Percentiles rank a stretch among this genome's conserved stretches.
These are phyloP conservation scores for Aureobasidium subglaciale DNA, from an alignment of 2,329 filamentous ascomycete species.

Conservation along the genomic window DNA sequence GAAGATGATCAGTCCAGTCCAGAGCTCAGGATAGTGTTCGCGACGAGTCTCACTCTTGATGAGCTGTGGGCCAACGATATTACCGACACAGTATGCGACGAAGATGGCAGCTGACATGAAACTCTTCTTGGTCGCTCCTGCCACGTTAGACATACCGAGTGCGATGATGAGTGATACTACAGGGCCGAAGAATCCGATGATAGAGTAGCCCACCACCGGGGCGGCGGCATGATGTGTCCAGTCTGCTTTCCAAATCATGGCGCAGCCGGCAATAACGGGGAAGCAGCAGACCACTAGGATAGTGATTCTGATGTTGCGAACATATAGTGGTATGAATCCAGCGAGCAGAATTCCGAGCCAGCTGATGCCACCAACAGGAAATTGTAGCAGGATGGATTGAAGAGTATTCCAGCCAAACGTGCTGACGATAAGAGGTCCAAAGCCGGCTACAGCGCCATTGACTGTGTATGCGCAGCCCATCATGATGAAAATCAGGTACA, in stretches of 20 bases:
- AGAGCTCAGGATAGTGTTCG: conserved; percentile 63
- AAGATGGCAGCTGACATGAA: conserved; percentile 69
- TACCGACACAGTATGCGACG: conserved; percentile 67
- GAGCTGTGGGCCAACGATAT: conserved; percentile 68
- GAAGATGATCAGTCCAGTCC: conserved; percentile 60
- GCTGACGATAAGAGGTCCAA: conserved; percentile 64
- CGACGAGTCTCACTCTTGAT: conserved; percentile 59
- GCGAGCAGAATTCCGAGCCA: conserved; percentile 59
- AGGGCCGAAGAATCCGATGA: conserved; percentile 66
- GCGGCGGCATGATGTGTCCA: conserved; percentile 59
- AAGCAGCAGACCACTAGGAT: conserved; percentile 61
- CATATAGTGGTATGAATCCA: conserved; percentile 55
- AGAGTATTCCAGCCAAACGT: conserved; percentile 61
- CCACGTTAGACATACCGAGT: conserved; percentile 60
- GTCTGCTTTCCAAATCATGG: conserved; percentile 63
- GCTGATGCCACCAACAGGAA: conserved; percentile 64
- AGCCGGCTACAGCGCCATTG: conserved; percentile 64
- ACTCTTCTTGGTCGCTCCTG: conserved; percentile 70
- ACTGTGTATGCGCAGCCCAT: conserved; percentile 61
- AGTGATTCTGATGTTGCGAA: conserved; percentile 57
- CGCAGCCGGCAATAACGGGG: conserved; percentile 67
- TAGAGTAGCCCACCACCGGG: conserved; percentile 63
- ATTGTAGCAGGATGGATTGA: conserved; percentile 64
- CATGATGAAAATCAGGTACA: conserved; percentile 24
- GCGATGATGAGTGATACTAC: conserved; percentile 58